Conservation (phyloP, 179 eudicot genomes). For the Sideroxylon spinosum region DNA sequence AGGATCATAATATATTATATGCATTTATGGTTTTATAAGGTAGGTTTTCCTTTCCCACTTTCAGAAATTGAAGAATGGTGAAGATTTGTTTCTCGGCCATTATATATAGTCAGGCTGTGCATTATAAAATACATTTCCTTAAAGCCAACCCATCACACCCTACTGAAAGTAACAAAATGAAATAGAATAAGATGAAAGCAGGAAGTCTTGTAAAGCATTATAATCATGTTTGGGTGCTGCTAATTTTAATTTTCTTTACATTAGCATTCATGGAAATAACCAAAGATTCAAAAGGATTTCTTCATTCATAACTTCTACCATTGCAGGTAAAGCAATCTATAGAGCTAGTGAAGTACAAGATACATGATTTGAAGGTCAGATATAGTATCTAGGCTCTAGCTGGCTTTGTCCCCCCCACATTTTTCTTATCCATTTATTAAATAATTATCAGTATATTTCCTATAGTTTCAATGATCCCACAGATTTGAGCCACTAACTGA, state of each 20-base stretch:
- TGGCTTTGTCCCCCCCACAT: neutral
- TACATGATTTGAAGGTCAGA: constrained; percentile 46
- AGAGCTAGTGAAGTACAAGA: constrained; percentile 40
- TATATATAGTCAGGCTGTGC: neutral
- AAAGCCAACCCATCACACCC: neutral
- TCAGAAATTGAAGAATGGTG: neutral
- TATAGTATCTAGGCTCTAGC: neutral
- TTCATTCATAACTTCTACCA: constrained; percentile 17
- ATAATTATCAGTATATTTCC: neutral
- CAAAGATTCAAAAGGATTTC: neutral
- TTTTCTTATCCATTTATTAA: neutral
- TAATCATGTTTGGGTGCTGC: neutral
- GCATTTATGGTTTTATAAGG: neutral
- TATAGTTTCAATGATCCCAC: neutral
- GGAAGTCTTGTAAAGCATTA: neutral
- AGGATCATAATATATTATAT: neutral
- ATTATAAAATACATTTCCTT: constrained; percentile 9
- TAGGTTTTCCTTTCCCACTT: constrained; percentile 3
- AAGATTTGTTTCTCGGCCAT: neutral
- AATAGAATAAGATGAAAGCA: neutral
- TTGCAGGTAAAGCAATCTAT: constrained; percentile 56
- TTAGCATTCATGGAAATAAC: neutral
- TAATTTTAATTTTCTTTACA: neutral
- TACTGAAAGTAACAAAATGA: neutral
- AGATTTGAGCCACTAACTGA: neutral